Conservation (phyloP, 441 rosid species). For the Adansonia gregorii region DNA sequence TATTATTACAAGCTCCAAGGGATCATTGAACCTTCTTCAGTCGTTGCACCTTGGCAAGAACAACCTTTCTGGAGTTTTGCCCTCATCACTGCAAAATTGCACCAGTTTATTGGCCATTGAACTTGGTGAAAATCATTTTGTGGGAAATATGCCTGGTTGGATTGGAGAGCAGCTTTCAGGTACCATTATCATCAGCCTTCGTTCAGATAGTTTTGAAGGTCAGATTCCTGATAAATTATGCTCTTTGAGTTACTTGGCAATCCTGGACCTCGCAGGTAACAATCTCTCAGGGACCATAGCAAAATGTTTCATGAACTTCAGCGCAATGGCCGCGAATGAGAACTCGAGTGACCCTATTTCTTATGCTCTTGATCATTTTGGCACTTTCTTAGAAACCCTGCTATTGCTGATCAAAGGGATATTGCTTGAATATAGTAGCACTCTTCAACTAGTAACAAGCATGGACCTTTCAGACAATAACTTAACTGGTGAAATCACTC, state of each 20-base stretch:
- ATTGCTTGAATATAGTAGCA: constrained; percentile 23
- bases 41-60: constrained; percentile 23
- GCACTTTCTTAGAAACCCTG: background rate
- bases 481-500: constrained; percentile 25
- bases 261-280: constrained; percentile 29
- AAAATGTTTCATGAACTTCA: constrained; percentile 26
- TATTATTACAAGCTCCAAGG: constrained; percentile 29
- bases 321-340: background rate
- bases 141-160: constrained; percentile 26
- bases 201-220: constrained; percentile 21
- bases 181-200: constrained; percentile 14
- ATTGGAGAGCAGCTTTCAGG: constrained; percentile 13
- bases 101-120: constrained; percentile 6
- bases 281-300: constrained; percentile 20
- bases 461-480: constrained; percentile 28
- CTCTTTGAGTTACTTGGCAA: background rate
- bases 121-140: constrained; percentile 18
- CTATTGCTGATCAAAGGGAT: constrained; percentile 25
- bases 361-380: background rate
- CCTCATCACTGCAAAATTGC: background rate
- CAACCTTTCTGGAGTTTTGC: constrained; percentile 24
- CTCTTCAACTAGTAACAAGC: constrained; percentile 23
- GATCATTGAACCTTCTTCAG: constrained; percentile 18
- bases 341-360: background rate
- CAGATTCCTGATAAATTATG: constrained; percentile 20